phyloP scores from a whole-genome alignment of 2,329 filamentous ascomycete genomes.

The Aspergillus sp. region DNA sequence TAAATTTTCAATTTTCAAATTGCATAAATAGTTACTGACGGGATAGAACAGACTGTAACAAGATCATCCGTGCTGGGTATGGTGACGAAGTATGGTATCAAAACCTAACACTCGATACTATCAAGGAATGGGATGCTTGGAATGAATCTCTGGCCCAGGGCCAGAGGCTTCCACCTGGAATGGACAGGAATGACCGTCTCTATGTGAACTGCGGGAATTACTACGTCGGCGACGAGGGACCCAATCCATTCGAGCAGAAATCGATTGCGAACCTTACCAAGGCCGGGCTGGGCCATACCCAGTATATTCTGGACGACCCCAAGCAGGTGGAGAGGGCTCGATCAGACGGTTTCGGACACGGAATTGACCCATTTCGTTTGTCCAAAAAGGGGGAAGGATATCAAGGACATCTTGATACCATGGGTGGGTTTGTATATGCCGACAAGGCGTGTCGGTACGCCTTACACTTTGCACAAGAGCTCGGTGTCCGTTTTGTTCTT shows the following conservation, averaged over 20 bases:
- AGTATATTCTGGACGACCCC: constrained; percentile 26
- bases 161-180: constrained; percentile 28
- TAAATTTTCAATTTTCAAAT: constrained; percentile 4
- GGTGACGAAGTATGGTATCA: constrained; percentile 42
- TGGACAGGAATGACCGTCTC: constrained; percentile 30
- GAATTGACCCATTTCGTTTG: constrained; percentile 33
- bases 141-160: constrained; percentile 24
- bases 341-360: constrained; percentile 20
- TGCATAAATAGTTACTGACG: background rate
- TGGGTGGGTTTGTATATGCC: constrained; percentile 40
- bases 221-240: constrained; percentile 4
- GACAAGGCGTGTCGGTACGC: constrained; percentile 42
- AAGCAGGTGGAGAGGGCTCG: constrained; percentile 21
- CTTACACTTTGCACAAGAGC: constrained; percentile 33
- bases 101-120: constrained; percentile 37
- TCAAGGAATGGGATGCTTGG: constrained; percentile 39
- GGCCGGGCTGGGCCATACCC: constrained; percentile 27
- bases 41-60: constrained; percentile 33
- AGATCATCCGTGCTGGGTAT: constrained; percentile 39
- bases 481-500: constrained; percentile 39
- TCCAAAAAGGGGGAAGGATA: constrained; percentile 16
- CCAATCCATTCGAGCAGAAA: constrained; percentile 27
- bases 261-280: constrained; percentile 31
- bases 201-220: constrained; percentile 34
- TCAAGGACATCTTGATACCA: constrained; percentile 39